Base-by-base conservation (phyloP, 2,329 filamentous ascomycete genomes). In the Claviceps lovelessii region DNA sequence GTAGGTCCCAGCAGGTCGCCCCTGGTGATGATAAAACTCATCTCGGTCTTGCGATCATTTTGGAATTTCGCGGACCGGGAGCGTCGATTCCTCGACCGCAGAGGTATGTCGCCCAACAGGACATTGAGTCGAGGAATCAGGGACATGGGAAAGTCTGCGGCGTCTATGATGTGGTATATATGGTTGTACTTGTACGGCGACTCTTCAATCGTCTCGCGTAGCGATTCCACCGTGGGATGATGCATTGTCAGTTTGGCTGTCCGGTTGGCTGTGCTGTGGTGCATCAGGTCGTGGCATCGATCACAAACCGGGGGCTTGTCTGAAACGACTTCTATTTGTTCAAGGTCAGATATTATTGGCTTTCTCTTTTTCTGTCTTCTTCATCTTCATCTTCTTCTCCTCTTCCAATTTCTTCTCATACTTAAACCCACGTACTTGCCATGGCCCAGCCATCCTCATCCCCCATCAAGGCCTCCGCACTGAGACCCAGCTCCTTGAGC, bases 91-190 rank as follows among this genome's bases (percentile, higher is more conserved):
- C 80, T 80, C 0, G 87, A 86, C 55, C 91, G 84, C 53, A 93
- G 75, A 8, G 84, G 83, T 57, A 88, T 84, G 10, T 90, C 74
- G 39, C 83, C 76, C 1, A 96, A 75, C 0, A 88, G 73, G 8
- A 79, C 73, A 57, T 86, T 80, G 10, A 98, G 79, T 48, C 83
- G 81, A 0, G 89, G 88, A 4, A 97, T 76, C 15, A 98, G 72
- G 1, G 93, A 96, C 80, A 98, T 87, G 23, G 93, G 93, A 60
- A 98, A 97, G 69, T 98, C 93, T 57, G 90, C 93, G 3, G 93
- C 91, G 65, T 98, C 93, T 28, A 98, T 74, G 31, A 98, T 77
- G 69, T 98, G 93, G 67, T 97, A 98, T 58, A 98, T 84, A 69
- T 96, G 88, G 64, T 98, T 97, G 65, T 87, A 81, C 66, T 87